These are phyloP conservation scores for Sugiyamaella valdiviana DNA, from an alignment of 805 yeast species.

Conservation along the genomic window DNA sequence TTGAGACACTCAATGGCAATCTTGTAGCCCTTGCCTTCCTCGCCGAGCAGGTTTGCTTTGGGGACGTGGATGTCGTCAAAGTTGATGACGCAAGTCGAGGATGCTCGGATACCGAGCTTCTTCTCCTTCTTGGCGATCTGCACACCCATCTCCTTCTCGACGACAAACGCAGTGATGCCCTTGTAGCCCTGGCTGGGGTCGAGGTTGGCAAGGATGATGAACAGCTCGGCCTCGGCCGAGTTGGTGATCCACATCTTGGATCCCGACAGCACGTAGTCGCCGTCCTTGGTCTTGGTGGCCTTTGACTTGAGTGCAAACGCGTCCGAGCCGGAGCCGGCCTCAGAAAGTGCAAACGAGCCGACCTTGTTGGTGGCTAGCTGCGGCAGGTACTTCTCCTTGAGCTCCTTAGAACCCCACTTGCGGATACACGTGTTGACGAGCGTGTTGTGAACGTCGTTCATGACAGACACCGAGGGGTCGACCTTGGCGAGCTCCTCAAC, in stretches of 20 bases:
- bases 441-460: conserved; percentile 43
- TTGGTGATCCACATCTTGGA: conserved; percentile 44
- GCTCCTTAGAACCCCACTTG: conserved; percentile 33
- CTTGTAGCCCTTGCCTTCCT: conserved; percentile 41
- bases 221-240: conserved; percentile 39
- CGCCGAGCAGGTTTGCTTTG: conserved; percentile 37
- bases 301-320: conserved; percentile 39
- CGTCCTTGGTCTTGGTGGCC: conserved; percentile 36
- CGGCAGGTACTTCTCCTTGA: conserved; percentile 38
- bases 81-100: conserved; percentile 38
- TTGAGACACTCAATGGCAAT: conserved; percentile 40
- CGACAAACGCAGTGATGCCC: conserved; percentile 41
- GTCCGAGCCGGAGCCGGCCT: conserved; percentile 39
- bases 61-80: conserved; percentile 39
- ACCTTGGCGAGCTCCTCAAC: conserved; percentile 42
- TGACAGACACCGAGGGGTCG: conserved; percentile 38
- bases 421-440: conserved; percentile 39
- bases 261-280: conserved; percentile 36
- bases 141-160: conserved; percentile 37
- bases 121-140: conserved; percentile 40
- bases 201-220: conserved; percentile 37
- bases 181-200: conserved; percentile 39
- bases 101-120: conserved; percentile 40
- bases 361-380: conserved; percentile 32
- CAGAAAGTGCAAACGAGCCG: conserved; percentile 38